Evolutionary conservation across 2,329 filamentous ascomycete genomes (phyloP), one percentile per base, ranked within the genome.

Genomic region (Teratosphaeria epicoccoides): DNA sequence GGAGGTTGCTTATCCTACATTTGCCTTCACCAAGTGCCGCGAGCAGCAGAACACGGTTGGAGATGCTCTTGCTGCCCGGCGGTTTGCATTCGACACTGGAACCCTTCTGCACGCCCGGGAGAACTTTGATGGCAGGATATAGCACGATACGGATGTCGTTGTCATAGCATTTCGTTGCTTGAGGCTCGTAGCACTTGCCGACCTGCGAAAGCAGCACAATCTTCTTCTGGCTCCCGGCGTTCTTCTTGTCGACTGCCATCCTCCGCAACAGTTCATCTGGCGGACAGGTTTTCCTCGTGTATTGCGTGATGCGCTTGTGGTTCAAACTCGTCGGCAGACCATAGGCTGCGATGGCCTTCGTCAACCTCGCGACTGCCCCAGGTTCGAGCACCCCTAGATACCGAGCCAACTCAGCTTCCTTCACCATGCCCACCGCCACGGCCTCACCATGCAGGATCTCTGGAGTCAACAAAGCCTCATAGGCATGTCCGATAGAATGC

Each of bases 211-310:
- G 76, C 6, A 98, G 79, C 6, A 96, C 91, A 57, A 98, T 86
- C 72, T 95, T 97, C 77, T 98, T 98, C 70, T 91, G 89, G 53
- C 81, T 81, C 1, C 93, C 93, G 44, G 95, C 87, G 59, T 98
- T 98, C 76, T 98, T 98, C 79, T 98, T 98, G 72, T 98, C 93
- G 7, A 98, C 85, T 0, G 86, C 89, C 93, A 98, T 98, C 67
- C 95, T 95, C 59, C 85, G 79, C 52, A 98, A 77, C 49, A 98
- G 71, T 29, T 86, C 79, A 60, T 96, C 87, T 2, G 96, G 87
- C 0, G 87, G 84, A 66, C 93, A 98, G 58, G 81, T 77, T 71
- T 95, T 96, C 49, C 86, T 87, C 1, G 88, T 90, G 4, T 88
- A 90, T 63, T 84, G 87, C 43, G 85, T 79, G 43, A 98, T 84